phyloP scores from a whole-genome alignment of 331 rosid genomes.

The Quercus lobata region DNA sequence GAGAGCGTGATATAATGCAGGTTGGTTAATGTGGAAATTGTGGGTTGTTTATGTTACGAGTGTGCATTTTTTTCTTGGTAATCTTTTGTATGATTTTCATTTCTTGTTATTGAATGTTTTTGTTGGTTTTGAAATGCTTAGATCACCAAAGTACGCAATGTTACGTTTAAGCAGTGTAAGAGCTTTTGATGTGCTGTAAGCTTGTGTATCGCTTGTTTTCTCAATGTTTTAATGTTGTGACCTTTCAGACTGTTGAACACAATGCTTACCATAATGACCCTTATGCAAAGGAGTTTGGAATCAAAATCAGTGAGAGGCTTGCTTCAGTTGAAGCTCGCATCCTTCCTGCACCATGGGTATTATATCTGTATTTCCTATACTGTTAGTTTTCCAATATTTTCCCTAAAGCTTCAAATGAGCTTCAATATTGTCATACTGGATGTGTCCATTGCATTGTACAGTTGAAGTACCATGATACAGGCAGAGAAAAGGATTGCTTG shows the following conservation, averaged over 20 bases:
- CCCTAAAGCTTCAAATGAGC: background rate
- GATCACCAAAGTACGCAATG: too few relatives aligned
- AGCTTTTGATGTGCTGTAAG: background rate
- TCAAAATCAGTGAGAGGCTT: constrained; percentile 77
- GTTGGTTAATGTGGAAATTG: constrained; percentile 23
- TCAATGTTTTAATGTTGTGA: background rate
- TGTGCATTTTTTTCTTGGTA: background rate
- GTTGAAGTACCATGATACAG: constrained; percentile 94
- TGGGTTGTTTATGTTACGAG: background rate
- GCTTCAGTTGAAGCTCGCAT: constrained; percentile 99
- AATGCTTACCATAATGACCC: constrained; percentile 87
- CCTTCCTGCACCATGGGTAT: constrained; percentile 95
- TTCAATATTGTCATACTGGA: background rate
- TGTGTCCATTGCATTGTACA: constrained; percentile 21
- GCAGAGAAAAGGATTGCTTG: constrained; percentile 85
- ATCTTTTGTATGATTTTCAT: background rate
- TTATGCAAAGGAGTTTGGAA: constrained; percentile 86
- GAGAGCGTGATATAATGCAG: constrained; percentile 84
- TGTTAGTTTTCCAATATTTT: background rate
- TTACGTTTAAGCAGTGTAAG: too few relatives aligned
- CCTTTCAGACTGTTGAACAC: constrained; percentile 69
- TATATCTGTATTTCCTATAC: background rate
- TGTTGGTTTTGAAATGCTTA: too few relatives aligned
- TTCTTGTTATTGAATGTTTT: background rate
- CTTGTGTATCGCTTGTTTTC: background rate